Conservation (phyloP, 2,329 filamentous ascomycete species). For the Teratosphaeriaceae sp. region DNA sequence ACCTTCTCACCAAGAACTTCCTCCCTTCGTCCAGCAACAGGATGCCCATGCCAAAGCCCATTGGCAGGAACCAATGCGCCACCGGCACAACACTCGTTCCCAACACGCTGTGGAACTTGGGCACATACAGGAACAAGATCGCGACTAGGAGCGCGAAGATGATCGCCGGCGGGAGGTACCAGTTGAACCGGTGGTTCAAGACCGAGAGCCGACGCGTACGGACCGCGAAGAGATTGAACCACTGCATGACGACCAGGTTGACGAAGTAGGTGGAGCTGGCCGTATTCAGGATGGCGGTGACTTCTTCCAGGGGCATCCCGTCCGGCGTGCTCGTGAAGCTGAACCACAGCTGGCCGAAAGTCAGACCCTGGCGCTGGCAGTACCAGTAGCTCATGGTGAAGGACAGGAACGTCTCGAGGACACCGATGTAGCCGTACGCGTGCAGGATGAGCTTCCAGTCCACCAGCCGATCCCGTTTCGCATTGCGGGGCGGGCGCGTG, state of each 20-base stretch:
- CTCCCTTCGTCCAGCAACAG: constrained; percentile 60
- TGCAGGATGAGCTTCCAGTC: constrained; percentile 67
- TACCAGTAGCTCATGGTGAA: constrained; percentile 44
- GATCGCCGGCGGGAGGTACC: constrained; percentile 64
- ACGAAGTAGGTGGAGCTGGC: constrained; percentile 74
- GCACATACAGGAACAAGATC: constrained; percentile 60
- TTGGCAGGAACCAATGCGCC: constrained; percentile 71
- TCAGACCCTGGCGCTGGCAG: constrained; percentile 47
- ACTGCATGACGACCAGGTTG: constrained; percentile 75
- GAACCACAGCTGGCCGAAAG: constrained; percentile 63
- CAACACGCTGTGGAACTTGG: constrained; percentile 54
- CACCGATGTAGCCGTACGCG: constrained; percentile 63
- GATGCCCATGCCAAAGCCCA: constrained; percentile 61
- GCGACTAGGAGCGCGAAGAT: constrained; percentile 62
- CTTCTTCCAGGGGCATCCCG: constrained; percentile 47
- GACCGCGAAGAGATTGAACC: constrained; percentile 67
- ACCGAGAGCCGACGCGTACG: constrained; percentile 55
- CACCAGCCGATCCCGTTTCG: constrained; percentile 64
- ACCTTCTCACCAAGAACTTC: constrained; percentile 56
- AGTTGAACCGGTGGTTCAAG: constrained; percentile 68
- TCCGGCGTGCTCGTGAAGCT: constrained; percentile 50
- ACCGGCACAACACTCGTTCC: constrained; percentile 58
- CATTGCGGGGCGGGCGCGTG: constrained; percentile 59
- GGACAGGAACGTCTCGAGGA: constrained; percentile 38
- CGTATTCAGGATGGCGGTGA: constrained; percentile 51